Evolutionary conservation across 2,329 filamentous ascomycete species (phyloP).

Genomic region (Phaeomoniella chlamydospora): DNA sequence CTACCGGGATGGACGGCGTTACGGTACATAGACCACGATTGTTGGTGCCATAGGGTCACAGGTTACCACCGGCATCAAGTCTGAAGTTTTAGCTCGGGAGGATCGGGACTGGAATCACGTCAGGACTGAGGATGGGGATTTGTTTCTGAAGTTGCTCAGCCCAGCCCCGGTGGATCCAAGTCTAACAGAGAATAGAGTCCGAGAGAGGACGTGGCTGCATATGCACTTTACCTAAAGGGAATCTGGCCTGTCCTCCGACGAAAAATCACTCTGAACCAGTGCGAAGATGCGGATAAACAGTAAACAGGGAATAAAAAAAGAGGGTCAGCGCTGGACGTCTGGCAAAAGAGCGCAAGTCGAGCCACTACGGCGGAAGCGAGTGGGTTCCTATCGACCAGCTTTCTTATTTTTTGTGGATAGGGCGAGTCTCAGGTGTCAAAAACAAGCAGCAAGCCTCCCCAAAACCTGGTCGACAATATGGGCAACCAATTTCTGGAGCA

Average conservation of each 20-base stretch:
- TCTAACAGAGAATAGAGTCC: not conserved
- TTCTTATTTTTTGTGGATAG: not conserved
- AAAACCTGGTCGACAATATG: no score
- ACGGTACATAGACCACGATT: not conserved
- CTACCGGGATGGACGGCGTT: no score
- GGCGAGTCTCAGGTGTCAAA: no score
- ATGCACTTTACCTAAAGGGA: not conserved
- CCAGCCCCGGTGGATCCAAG: not conserved
- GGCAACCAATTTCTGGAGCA: no score
- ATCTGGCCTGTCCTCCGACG: no score
- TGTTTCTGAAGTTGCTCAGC: no score
- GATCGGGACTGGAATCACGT: not conserved
- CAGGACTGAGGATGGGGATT: no score
- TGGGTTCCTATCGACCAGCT: not conserved
- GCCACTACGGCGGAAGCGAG: not conserved
- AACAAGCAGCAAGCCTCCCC: no score
- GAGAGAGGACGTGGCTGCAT: not conserved
- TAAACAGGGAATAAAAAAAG: no score
- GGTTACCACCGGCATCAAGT: not conserved
- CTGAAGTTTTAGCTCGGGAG: not conserved
- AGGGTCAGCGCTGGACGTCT: no score
- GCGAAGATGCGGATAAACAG: no score
- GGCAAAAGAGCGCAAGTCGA: not conserved
- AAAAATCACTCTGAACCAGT: no score
- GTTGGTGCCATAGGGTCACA: not conserved